phyloP scores from a whole-genome alignment of 495 filamentous ascomycete genomes.

The Daldinia loculata region DNA sequence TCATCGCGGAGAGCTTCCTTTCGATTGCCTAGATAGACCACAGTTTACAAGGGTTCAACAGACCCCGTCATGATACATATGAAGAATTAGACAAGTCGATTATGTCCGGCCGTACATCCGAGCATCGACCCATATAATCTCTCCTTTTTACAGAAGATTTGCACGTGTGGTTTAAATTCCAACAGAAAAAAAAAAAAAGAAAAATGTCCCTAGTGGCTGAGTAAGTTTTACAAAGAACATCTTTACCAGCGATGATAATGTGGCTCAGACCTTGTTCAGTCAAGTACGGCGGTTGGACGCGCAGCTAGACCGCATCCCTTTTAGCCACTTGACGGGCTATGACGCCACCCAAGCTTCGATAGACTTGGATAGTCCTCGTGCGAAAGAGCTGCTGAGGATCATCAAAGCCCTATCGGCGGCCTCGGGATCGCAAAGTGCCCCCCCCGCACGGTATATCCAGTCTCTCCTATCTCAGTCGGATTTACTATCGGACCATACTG shows the following conservation, averaged over 20 bases:
- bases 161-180: conserved; percentile 6
- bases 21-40: conserved; percentile 9
- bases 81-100: conserved; percentile 19
- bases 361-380: conserved; percentile 50
- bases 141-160: conserved; percentile 10
- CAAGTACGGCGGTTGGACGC: conserved; percentile 80
- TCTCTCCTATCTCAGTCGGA: conserved; percentile 67
- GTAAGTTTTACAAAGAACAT: conserved; percentile 56
- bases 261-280: conserved; percentile 56
- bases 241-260: conserved; percentile 14
- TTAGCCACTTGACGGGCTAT: conserved; percentile 48
- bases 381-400: conserved; percentile 66
- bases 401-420: conserved; percentile 74
- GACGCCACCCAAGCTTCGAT: conserved; percentile 43
- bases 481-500: conserved; percentile 45
- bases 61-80: conserved; percentile 34
- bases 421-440: conserved; percentile 62
- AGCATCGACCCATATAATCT: conserved; percentile 40
- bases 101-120: conserved; percentile 27
- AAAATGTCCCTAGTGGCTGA: conserved; percentile 74
- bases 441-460: conserved; percentile 63
- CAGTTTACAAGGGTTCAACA: conserved; percentile 6
- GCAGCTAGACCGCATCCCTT: conserved; percentile 76
- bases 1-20: conserved; percentile 18
- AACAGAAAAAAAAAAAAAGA: conserved; percentile 14